Evolutionary conservation across 2,329 filamentous ascomycete species (phyloP), one percentile per base, ranked within the genome.

Genomic region (Alternaria conjuncta): DNA sequence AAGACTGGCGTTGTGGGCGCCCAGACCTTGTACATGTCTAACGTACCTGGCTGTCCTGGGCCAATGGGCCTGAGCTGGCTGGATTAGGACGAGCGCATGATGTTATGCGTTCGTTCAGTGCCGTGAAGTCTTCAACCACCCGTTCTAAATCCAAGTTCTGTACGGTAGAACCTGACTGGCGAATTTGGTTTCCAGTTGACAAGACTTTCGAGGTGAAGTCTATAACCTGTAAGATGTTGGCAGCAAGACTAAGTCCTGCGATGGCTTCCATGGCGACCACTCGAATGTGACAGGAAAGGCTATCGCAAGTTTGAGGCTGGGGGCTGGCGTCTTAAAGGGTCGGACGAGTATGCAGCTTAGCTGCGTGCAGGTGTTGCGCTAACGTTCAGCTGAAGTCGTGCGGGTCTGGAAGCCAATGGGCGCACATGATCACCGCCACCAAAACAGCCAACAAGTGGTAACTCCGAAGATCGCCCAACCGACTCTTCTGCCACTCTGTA

Each of bases 211-310:
- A 4, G 4, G 32, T 36, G 32, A n/a, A 36, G 32, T 36, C 32
- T 36, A 36, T 9, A 5, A 36, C 0, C 32, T 36, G 32, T 36
- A 36, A 0, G 32, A 36, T 36, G 32, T 36, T 36, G 7, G 32
- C 32, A 36, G 32, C 32, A 36, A 36, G 32, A 9, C 32, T n/a
- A n/a, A 36, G 32, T 36, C 32, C 32, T 36, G 32, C 32, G 4
- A 36, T 36, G 32, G 32, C 32, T 9, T 36, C 32, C 32, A 36
- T 36, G 32, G 32, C 15, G 32, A 3, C 13, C 32, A 3, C 4
- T n/a, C 3, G 32, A 2, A 36, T 2, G 32, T 2, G 32, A 36
- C 1, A 36, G 32, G 32, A n/a, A 2, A 0, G 0, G 32, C 8
- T 4, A 36, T 36, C 4, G 15, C 32, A 5, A 36, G 13, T 5